Evolutionary conservation across 225 moss, liverwort and hornwort genomes (phyloP), one percentile per base, ranked within the genome.

Genomic region (Asterella californica): DNA sequence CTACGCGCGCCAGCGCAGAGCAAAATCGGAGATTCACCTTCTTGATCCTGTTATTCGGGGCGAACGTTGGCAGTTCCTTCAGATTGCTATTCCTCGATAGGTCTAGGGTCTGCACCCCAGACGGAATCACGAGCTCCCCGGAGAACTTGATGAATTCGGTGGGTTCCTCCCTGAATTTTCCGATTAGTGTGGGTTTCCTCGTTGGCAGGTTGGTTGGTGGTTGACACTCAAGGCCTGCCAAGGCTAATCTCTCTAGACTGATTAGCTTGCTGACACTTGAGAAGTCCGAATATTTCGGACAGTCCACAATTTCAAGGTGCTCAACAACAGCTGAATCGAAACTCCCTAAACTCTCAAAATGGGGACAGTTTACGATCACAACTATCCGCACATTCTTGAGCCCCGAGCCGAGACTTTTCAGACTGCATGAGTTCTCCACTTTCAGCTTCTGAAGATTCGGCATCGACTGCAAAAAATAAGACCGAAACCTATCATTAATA

Each of bases 381-480:
- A 76, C 36, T 38, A 14, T 17, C 32, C 25, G 24, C 36, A 76
- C 1, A 4, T 15, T 59, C 12, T 34, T 2, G 7, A 76, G 22
- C 10, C 15, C 24, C 9, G 76, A 37, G 25, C 76, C 76, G 24
- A 76, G 59, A 0, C 5, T 5, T 17, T 22, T 19, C 36, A 76
- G 37, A 37, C 34, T 62, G 12, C 18, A 21, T 11, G 76, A 59
- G 60, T 76, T 76, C 76, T 59, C 22, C 60, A 76, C 15, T 14
- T 38, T 76, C 37, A 76, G 53, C 57, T 59, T 59, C 76, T 36
- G 24, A 36, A 76, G 76, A 15, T 25, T 2, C 2, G 57, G 57
- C 76, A 76, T 76, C 10, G 24, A 37, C 76, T 76, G 76, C 76
- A 76, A 11, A 46, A 6, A 21, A 64, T 15, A 29, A 64, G 5